Conservation (phyloP, 2,329 filamentous ascomycete species). For the Pestalotiopsis sp. region DNA sequence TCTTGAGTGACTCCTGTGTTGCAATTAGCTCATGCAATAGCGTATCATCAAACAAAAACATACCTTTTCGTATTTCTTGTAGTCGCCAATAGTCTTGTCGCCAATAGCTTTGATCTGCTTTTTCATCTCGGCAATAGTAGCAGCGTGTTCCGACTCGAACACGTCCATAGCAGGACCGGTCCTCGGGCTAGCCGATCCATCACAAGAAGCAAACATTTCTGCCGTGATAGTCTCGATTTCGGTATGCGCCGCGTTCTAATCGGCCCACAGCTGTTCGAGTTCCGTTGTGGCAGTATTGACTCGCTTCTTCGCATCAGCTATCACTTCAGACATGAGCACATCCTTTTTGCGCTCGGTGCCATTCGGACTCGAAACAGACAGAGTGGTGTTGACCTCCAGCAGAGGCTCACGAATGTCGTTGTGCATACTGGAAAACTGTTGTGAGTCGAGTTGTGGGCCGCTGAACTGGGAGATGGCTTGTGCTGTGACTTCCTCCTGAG, state of each 20-base stretch:
- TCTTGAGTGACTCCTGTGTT: slow-evolving; percentile 31
- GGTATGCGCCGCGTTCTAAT: slow-evolving; percentile 26
- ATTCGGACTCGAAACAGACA: slow-evolving; percentile 19
- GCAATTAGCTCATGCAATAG: slow-evolving; percentile 19
- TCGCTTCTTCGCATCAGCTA: slow-evolving; percentile 14
- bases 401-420: slow-evolving; percentile 21
- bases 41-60: not conserved
- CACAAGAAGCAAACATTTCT: slow-evolving; percentile 10
- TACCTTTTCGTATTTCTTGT: slow-evolving; percentile 32
- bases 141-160: slow-evolving; percentile 23
- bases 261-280: slow-evolving; percentile 25
- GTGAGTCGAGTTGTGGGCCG: slow-evolving; percentile 18
- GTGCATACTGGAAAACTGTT: slow-evolving; percentile 17
- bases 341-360: slow-evolving; percentile 19
- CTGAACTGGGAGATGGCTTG: slow-evolving; percentile 21
- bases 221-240: slow-evolving; percentile 25
- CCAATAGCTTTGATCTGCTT: slow-evolving; percentile 24
- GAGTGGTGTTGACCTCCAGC: slow-evolving; percentile 23
- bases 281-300: slow-evolving; percentile 17
- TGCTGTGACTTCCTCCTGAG: slow-evolving; percentile 18
- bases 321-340: slow-evolving; percentile 9
- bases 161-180: slow-evolving; percentile 19
- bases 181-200: slow-evolving; percentile 9
- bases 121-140: slow-evolving; percentile 20
- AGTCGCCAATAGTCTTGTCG: slow-evolving; percentile 30